Evolutionary conservation across 202 grass and related monocot species (phyloP), one percentile per base, ranked within the genome.

Genomic region (Zizania palustris): DNA sequence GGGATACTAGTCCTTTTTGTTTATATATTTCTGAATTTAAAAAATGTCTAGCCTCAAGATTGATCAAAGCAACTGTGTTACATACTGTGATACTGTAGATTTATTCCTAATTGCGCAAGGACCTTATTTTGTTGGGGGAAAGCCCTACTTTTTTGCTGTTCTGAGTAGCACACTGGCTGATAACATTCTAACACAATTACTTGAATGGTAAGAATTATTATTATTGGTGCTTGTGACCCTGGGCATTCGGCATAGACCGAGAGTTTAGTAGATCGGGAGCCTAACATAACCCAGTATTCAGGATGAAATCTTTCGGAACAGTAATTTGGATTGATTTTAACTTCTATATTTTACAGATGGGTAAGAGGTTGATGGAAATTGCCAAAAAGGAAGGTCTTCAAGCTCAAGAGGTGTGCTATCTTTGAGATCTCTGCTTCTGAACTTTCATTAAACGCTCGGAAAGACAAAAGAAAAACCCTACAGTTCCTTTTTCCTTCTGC

Each of bases 361-460:
- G 89, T 72, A 99, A 99, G 79, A 93, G 92, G 80, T 90, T 99
- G 85, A 93, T 96, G 89, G 89, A 89, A 85, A 93, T 99, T 85
- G 90, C 92, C 75, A 90, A 77, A 83, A 86, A 87, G 76, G 92
- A 96, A 91, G 85, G 92, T 50, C 77, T 99, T 84, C 92, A 96
- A 87, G 88, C 93, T 87, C 93, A 99, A 66, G 96, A 99, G 96
- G 92, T 96, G 40, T 73, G 60, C 6, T 73, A 45, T 46, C 12
- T 81, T 63, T 57, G 15, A 50, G 64, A 56, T 7, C 45, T 79
- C 1, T 77, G 40, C 37, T 72, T 88, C 55, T 77, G 41, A 54
- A 61, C n/a, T 41, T 71, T 34, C 13, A 67, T 68, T 10, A 40
- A 15, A 75, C 51, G 6, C 63, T 69, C 5, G 14, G 44, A 18